Evolutionary conservation across 805 yeast genomes (phyloP), one percentile per base, ranked within the genome.

Genomic region (Ogataea glucozyma): DNA sequence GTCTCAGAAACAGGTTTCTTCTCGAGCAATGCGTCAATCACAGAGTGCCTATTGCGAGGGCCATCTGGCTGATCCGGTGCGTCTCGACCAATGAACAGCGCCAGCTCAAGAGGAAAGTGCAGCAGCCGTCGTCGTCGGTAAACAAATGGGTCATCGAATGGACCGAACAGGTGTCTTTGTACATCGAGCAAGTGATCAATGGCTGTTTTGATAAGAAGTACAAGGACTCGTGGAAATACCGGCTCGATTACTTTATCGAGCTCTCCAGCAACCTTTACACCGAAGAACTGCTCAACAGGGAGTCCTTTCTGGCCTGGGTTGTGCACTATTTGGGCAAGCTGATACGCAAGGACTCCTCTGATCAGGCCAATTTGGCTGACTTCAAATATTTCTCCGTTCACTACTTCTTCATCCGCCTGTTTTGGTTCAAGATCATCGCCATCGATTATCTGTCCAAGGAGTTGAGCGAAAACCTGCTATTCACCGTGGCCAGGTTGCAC

Each of bases 61-160:
- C 97, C 0, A 63, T 91, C 2, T 91, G 99, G 99, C 75, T 93
- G 46, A 85, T 91, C 3, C 79, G 87, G 49, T 88, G 97, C 62
- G 88, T 90, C 3, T 81, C 90, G 18, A 81, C 86, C 10, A 85
- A 89, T 49, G 96, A 88, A 53, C 70, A 80, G 24, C 62, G 85
- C 20, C 79, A 78, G 12, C 54, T 81, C 36, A 76, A 74, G 48
- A 64, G 86, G 32, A 79, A 76, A 47, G 70, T 16, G 7, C 51
- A 43, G 27, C 11, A 36, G 33, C 6, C 44, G n/a, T 23, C 49
- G n/a, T 44, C 60, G 1, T 66, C 71, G n/a, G 85, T 81, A 45
- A 61, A 66, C 18, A 77, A 73, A 36, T 84, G 97, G 88, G 69
- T 83, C 14, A 78, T 78, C 44, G 96, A 88, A 58, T 91, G 98